phyloP scores from a whole-genome alignment of 73 alveolate species.

The Tetrahymena elliotti region DNA sequence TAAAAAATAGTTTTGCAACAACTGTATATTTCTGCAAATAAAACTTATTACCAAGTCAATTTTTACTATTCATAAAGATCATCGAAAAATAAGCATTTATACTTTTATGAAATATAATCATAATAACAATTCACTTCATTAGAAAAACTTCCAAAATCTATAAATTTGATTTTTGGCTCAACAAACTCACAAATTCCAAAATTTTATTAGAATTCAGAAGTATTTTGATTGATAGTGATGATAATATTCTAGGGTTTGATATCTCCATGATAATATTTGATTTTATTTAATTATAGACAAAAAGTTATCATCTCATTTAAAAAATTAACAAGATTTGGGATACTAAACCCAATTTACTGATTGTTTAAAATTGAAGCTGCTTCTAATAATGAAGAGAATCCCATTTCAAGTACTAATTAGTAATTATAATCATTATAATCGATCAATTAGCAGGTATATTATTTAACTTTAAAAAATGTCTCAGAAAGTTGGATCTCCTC shows the following conservation, averaged over 20 bases:
- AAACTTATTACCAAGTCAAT: not conserved
- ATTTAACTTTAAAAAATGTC: not conserved
- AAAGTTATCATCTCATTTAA: not conserved
- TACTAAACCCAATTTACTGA: not conserved
- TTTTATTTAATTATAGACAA: not conserved
- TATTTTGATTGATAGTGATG: not conserved
- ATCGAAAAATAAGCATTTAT: not conserved
- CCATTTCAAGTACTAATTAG: not conserved
- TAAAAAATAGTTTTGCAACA: not conserved
- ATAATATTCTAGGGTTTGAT: not conserved
- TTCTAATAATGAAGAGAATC: not conserved
- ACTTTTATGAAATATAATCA: not conserved
- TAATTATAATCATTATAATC: not conserved
- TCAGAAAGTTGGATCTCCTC: not conserved
- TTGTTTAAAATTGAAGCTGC: not conserved
- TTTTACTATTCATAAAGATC: not conserved
- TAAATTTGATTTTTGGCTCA: not conserved
- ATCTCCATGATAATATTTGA: not conserved
- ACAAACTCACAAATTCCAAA: not conserved
- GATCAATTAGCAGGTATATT: not conserved
- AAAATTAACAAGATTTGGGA: not conserved
- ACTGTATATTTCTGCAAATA: not conserved
- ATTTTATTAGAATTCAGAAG: not conserved
- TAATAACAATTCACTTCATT: not conserved
- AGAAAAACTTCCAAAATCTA: not conserved